Percentiles rank a stretch among this genome's conserved stretches.
phyloP scores from a whole-genome alignment of 139 green algal species.

The Picochlorum sp. region DNA sequence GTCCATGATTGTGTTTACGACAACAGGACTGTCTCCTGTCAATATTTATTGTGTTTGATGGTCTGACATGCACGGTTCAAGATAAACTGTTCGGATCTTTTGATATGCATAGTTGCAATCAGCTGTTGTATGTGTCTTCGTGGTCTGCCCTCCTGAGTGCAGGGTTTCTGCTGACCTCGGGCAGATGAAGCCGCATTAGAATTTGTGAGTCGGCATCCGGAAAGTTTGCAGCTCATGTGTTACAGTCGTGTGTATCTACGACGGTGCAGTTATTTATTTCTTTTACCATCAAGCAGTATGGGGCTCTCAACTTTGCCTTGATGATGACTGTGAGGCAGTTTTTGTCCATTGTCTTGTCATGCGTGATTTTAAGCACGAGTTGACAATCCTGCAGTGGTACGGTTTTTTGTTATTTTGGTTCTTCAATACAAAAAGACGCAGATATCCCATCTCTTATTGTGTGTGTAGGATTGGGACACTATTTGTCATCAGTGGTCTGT shows the following conservation, averaged over 20 bases:
- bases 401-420: constrained; percentile 8
- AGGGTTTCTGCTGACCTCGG: constrained; percentile 16
- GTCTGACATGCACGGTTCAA: constrained; percentile 16
- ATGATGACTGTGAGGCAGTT: constrained; percentile 92
- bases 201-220: constrained; percentile 60
- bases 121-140: constrained; percentile 12
- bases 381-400: constrained; percentile 58
- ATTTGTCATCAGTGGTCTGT: constrained; percentile 22
- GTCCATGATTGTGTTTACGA: constrained; percentile 1
- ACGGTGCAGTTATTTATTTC: constrained; percentile 60
- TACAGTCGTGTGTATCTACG: constrained; percentile 54
- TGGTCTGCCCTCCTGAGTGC: constrained; percentile 10
- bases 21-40: constrained; percentile 3
- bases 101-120: constrained; percentile 15
- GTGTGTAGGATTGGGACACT: constrained; percentile 5
- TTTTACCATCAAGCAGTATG: constrained; percentile 84
- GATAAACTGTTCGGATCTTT: constrained; percentile 12
- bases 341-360: constrained; percentile 80
- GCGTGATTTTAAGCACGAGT: constrained; percentile 59
- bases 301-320: constrained; percentile 85
- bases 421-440: neutral
- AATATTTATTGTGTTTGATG: constrained; percentile 19
- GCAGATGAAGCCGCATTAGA: constrained; percentile 51
- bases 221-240: constrained; percentile 47
- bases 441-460: neutral